Base-by-base conservation (phyloP, 208 protist genomes). In the Trypanosoma caninum region DNA sequence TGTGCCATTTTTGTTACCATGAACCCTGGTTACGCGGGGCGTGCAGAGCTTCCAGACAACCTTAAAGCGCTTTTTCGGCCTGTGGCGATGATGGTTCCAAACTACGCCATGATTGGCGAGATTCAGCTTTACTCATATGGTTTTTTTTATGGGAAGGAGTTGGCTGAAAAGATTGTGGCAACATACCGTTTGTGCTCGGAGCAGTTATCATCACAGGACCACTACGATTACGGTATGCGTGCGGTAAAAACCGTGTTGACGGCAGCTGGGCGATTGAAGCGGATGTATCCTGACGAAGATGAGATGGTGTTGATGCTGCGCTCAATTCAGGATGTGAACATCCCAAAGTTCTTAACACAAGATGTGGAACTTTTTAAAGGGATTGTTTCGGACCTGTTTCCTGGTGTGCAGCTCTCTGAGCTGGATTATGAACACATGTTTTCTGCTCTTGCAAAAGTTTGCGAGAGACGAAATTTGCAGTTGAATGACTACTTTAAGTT, bases 41-140 rank as follows among this genome's bases (percentile, higher is more conserved):
- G 97, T 52, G 93, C 96, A 5, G 97, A 99, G 74, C 80, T 99
- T 46, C 98, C 98, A 0, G 97, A 99, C 79, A 99, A 99, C 66
- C 78, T 99, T 30, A 99, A 99, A 78, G 96, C 97, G 11, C 89
- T 99, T 22, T 99, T 99, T 84, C 82, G 98, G n/a, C 98, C 98
- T 2, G 97, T 99, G 28, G 93, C 98, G 28, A 99, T 99, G 94
- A 97, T 97, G 94, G 89, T 98, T 64, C 97, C 97, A 11, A 97
- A 99, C 80, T 98, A 99, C 76, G 94, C 97, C 27, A 91, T 99
- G 87, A 99, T 99, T 78, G 97, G 94, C 40, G 97, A 99, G 77
- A 99, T 99, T 65, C 91, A 94, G 57, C 82, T 99, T 28, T 99
- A 98, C 80, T 98, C 97, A 20, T 97, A 97, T 69, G 98, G 98